Conservation (phyloP, 2,329 filamentous ascomycete genomes). For the Fusarium agapanthi region DNA sequence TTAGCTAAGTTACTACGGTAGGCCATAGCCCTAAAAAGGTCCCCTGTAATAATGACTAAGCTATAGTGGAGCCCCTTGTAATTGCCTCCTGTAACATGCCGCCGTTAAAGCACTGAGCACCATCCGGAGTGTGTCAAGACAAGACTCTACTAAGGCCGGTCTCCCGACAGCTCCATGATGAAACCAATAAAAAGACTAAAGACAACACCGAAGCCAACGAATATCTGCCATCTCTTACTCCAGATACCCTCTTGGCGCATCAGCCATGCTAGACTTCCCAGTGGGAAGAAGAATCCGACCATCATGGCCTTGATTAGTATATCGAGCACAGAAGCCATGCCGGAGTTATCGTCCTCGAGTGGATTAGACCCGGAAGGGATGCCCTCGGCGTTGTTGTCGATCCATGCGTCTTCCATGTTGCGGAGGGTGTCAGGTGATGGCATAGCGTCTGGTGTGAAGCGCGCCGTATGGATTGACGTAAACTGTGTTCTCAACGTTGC, state of each 20-base stretch:
- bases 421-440: constrained; percentile 80
- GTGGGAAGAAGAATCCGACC: constrained; percentile 93
- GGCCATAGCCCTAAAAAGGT: too few species aligned
- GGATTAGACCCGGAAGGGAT: constrained; percentile 51
- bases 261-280: constrained; percentile 86
- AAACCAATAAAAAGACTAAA: constrained; percentile 82
- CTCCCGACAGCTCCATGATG: constrained; percentile 59
- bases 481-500: constrained; percentile 89
- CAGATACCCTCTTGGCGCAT: constrained; percentile 88
- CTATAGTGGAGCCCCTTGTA: too few species aligned
- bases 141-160: constrained; percentile 34
- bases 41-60: too few species aligned
- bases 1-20: too few species aligned
- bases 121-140: background rate
- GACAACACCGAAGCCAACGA: constrained; percentile 84
- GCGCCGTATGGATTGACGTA: constrained; percentile 80
- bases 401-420: constrained; percentile 87
- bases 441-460: constrained; percentile 89
- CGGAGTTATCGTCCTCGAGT: constrained; percentile 59
- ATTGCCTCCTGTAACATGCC: too few species aligned
- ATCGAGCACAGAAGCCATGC: constrained; percentile 70
- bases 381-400: constrained; percentile 71
- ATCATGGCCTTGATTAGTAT: constrained; percentile 88
- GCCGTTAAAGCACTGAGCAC: background rate
- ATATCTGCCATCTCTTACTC: constrained; percentile 83